phyloP scores from a whole-genome alignment of 2,329 filamentous ascomycete species.

The Aureobasidium sp. region DNA sequence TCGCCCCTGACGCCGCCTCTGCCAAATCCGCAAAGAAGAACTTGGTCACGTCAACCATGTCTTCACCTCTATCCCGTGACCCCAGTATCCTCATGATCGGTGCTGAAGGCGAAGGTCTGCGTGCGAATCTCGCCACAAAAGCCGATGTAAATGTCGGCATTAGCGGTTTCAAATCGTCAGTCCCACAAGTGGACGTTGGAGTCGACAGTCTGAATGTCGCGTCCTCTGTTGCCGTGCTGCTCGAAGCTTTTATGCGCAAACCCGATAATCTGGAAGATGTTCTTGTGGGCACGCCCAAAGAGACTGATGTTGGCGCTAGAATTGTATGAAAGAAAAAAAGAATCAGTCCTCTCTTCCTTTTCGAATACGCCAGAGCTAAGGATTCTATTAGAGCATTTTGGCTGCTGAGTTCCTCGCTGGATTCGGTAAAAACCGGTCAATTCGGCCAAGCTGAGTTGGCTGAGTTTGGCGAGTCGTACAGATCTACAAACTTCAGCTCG shows the following conservation, averaged over 20 bases:
- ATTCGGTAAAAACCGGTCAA: too few relatives aligned
- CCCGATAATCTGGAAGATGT: constrained; percentile 20
- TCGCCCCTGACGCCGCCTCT: constrained; percentile 33
- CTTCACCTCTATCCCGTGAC: constrained; percentile 6
- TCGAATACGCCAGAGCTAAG: too few relatives aligned
- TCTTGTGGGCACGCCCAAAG: neutral
- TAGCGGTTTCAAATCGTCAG: constrained; percentile 24
- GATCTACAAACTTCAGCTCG: too few relatives aligned
- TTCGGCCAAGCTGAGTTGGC: too few relatives aligned
- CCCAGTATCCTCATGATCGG: constrained; percentile 79
- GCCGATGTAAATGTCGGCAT: constrained; percentile 63
- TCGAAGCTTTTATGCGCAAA: constrained; percentile 57
- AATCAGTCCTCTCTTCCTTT: too few relatives aligned
- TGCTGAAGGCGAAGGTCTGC: constrained; percentile 69
- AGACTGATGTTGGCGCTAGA: neutral
- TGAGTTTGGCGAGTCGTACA: too few relatives aligned
- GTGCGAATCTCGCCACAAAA: constrained; percentile 54
- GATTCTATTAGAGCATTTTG: too few relatives aligned
- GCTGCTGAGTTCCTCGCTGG: too few relatives aligned
- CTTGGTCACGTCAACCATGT: constrained; percentile 8
- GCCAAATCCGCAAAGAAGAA: neutral
- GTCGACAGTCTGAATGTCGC: constrained; percentile 93
- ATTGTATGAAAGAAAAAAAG: neutral
- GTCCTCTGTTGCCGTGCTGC: constrained; percentile 74
- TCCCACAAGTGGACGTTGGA: constrained; percentile 38